Conservation (phyloP, 2,329 filamentous ascomycete species). For the Colletotrichum sojae region DNA sequence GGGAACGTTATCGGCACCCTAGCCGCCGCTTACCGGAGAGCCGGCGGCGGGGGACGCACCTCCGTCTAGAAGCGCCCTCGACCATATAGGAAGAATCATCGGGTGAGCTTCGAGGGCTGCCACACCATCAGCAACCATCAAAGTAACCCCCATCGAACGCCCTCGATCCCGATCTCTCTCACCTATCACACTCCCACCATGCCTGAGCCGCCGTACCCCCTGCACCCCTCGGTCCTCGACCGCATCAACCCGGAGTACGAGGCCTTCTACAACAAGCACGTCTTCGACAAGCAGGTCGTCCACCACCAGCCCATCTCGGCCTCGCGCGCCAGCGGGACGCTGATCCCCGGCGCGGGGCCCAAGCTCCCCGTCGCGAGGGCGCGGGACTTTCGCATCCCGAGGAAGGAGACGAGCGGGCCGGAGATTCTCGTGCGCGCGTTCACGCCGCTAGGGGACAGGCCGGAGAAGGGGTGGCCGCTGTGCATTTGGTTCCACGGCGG, state of each 20-base stretch:
- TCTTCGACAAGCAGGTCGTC: slow-evolving; percentile 66
- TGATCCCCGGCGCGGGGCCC: slow-evolving; percentile 67
- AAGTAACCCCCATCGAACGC: not conserved
- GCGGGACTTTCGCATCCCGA: slow-evolving; percentile 58
- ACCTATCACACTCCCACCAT: not conserved
- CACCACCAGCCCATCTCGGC: slow-evolving; percentile 67
- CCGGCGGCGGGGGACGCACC: not conserved
- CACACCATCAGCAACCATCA: not conserved
- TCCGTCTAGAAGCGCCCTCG: not conserved
- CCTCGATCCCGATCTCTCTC: not conserved
- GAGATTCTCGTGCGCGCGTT: slow-evolving; percentile 65
- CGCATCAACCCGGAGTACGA: slow-evolving; percentile 65
- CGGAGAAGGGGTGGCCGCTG: slow-evolving; percentile 66
- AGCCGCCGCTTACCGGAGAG: slow-evolving; percentile 9
- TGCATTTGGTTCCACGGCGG: slow-evolving; percentile 72
- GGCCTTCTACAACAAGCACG: slow-evolving; percentile 66
- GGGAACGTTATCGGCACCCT: slow-evolving; percentile 20
- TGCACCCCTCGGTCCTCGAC: slow-evolving; percentile 45
- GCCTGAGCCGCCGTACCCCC: slow-evolving; percentile 49
- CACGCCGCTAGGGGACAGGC: slow-evolving; percentile 60
- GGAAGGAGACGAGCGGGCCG: slow-evolving; percentile 62
- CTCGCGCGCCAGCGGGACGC: slow-evolving; percentile 64
- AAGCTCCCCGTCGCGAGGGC: slow-evolving; percentile 62
- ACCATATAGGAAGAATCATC: not conserved
- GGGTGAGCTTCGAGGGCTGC: not conserved